Evolutionary conservation across 192 early-diverging fungal genomes (phyloP), one percentile per base, ranked within the genome.

Genomic region (Allomyces macrogynus): DNA sequence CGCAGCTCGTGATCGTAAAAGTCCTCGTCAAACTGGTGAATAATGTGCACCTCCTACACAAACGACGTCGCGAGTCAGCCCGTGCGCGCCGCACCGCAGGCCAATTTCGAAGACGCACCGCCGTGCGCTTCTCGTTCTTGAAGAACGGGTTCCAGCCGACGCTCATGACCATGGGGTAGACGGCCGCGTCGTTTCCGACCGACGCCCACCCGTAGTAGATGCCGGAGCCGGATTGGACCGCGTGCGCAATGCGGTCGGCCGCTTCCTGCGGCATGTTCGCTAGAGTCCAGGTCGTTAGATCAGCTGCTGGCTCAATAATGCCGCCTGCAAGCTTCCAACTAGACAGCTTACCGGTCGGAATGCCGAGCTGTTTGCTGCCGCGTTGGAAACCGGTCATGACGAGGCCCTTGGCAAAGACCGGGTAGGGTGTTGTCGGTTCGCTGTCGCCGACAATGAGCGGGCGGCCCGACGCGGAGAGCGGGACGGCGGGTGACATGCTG

Each of bases 91-190:
- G 43, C n/a, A 24, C 0, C 23, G 7, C 32, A 40, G 4, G 26
- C n/a, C n/a, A n/a, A n/a, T n/a, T n/a, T n/a, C n/a, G 26, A 27
- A 40, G 32, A 74, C 81, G 67, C 71, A 87, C 86, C 65, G 91
- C 93, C 16, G 90, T 91, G 61, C 87, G 81, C 75, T 93, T 90
- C 72, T 96, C 89, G 74, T 99, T 99, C 68, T 97, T 89, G 72
- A 92, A 89, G 71, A 86, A 97, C 16, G 96, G 96, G 76, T 99
- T 99, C 96, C 96, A 99, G 20, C 96, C 96, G 60, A 92, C 83
- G 65, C 88, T 90, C 93, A 97, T 95, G 20, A 97, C 95, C 95
- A 99, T 97, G n/a, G 90, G 89, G 61, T 83, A 82, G 9, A 97
- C 85, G 1, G 69, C 65, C 11, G 68, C 63, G 57, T 71, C 73